phyloP scores from a whole-genome alignment of 306 rosid genomes.

The Dryas alaskensis region DNA sequence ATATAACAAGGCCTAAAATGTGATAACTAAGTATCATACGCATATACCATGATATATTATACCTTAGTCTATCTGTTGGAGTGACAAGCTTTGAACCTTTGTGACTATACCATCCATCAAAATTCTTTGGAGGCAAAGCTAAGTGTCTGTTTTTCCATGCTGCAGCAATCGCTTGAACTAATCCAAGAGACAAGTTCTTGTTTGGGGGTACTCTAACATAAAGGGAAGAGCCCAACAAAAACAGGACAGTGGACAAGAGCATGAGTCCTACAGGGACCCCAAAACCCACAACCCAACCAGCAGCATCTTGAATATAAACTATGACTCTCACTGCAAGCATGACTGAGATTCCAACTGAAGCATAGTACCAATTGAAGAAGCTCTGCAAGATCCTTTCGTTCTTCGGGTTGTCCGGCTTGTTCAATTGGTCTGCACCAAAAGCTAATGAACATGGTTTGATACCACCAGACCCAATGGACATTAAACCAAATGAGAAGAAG shows the following conservation, averaged over 20 bases:
- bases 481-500: constrained; percentile 47
- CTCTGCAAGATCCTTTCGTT: constrained; percentile 46
- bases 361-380: constrained; percentile 85
- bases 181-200: constrained; percentile 49
- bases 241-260: constrained; percentile 51
- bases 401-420: constrained; percentile 42
- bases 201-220: constrained; percentile 49
- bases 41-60: background rate
- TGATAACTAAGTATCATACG: background rate
- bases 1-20: no score
- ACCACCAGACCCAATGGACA: constrained; percentile 79
- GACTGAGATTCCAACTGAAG: constrained; percentile 60
- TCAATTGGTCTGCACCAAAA: constrained; percentile 67
- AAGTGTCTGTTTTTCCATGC: constrained; percentile 66
- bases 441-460: constrained; percentile 74
- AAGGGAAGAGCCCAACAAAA: constrained; percentile 55
- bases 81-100: constrained; percentile 47
- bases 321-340: constrained; percentile 45
- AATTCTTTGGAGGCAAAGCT: constrained; percentile 36
- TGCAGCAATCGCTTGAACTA: constrained; percentile 49
- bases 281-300: constrained; percentile 68
- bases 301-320: constrained; percentile 57
- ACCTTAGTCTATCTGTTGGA: constrained; percentile 69
- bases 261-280: constrained; percentile 66
- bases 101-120: constrained; percentile 46